Percentiles rank a stretch among this genome's conserved stretches.
These are phyloP conservation scores for Agastache rugosa DNA, from an alignment of 257 asterid species.

Conservation along the genomic window DNA sequence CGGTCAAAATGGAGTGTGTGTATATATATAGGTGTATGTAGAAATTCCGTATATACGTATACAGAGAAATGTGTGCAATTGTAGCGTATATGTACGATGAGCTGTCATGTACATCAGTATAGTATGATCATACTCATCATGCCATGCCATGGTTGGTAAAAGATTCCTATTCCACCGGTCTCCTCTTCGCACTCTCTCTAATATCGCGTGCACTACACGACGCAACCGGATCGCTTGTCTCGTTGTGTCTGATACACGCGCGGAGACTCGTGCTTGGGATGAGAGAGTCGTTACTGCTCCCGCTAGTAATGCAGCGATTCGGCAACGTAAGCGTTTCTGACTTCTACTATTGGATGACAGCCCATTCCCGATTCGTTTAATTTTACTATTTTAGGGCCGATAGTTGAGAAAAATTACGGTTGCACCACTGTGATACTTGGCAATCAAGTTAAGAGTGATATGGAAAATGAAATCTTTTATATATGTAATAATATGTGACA, in stretches of 20 bases:
- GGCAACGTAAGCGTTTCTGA: conserved; percentile 56
- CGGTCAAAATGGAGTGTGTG: conserved; percentile 47
- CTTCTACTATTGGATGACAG: conserved; percentile 22
- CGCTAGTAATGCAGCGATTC: conserved; percentile 47
- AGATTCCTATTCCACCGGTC: conserved; percentile 31
- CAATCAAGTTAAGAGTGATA: neutral
- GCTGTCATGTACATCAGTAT: conserved; percentile 53
- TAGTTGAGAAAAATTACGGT: neutral
- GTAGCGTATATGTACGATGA: conserved; percentile 32
- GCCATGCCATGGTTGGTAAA: conserved; percentile 38
- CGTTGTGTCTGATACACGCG: neutral
- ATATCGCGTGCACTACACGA: conserved; percentile 26
- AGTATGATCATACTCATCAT: conserved; percentile 37
- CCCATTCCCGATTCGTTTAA: neutral
- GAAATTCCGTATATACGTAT: neutral
- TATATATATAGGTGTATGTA: conserved; percentile 13
- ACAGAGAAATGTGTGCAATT: neutral
- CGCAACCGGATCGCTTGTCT: neutral
- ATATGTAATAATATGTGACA: neutral
- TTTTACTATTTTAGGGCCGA: neutral
- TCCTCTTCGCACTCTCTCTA: neutral
- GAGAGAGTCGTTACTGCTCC: conserved; percentile 10
- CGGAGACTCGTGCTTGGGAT: neutral
- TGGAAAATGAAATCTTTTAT: neutral
- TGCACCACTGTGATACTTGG: conserved; percentile 8